phyloP scores from a whole-genome alignment of 768 basidiomycete genomes.

The Trametes maxima region DNA sequence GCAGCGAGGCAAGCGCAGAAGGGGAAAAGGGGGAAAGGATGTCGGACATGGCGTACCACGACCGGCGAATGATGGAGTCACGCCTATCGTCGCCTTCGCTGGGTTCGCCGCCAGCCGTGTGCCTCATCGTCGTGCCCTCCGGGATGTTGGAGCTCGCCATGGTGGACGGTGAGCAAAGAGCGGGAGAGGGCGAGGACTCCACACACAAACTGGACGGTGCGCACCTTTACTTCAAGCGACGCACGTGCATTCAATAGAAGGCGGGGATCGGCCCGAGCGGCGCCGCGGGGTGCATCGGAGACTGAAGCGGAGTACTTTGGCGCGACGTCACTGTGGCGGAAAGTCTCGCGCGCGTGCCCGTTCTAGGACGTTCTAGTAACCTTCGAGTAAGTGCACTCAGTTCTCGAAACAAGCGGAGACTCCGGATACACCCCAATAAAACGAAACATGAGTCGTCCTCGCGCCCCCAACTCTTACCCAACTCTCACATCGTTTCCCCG shows the following conservation, averaged over 20 bases:
- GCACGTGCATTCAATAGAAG: constrained; percentile 9
- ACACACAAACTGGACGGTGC: constrained; percentile 7
- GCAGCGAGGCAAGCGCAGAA: constrained; percentile 55
- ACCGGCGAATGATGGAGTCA: constrained; percentile 49
- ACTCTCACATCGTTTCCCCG: constrained; percentile 22
- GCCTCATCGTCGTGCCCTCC: not conserved
- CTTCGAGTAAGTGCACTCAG: not conserved
- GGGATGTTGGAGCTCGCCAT: constrained; percentile 16
- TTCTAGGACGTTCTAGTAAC: constrained; percentile 42
- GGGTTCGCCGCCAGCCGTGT: not conserved
- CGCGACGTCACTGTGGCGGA: constrained; percentile 21
- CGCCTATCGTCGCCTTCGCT: constrained; percentile 25
- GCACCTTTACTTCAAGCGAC: constrained; percentile 16
- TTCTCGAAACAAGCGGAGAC: constrained; percentile 11
- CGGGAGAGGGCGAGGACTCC: constrained; percentile 4
- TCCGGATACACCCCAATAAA: constrained; percentile 4
- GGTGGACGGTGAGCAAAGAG: constrained; percentile 13
- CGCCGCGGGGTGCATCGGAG: constrained; percentile 1
- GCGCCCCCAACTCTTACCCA: not conserved
- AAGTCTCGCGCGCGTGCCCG: not conserved
- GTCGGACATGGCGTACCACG: constrained; percentile 64
- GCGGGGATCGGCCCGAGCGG: not conserved
- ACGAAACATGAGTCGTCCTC: not conserved
- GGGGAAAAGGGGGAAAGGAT: constrained; percentile 70
- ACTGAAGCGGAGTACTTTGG: constrained; percentile 10